Base-by-base conservation (phyloP, 495 filamentous ascomycete species). In the Massariosphaeria phaeospora region DNA sequence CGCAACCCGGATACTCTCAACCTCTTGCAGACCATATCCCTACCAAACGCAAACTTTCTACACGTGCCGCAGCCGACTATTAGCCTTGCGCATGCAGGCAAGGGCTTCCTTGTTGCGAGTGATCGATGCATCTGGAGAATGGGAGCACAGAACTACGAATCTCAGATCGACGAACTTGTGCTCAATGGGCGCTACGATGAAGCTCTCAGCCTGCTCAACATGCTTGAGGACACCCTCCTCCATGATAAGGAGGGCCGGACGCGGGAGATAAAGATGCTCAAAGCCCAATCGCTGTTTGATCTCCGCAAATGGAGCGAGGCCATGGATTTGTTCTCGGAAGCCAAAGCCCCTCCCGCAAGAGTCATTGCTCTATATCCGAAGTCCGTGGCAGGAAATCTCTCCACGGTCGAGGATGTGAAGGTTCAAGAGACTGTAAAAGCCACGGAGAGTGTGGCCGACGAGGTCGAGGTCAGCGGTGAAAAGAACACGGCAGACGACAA, bases 51-150 rank as follows among this genome's bases (percentile, higher is more conserved):
- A 0, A 85, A 77, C 30, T 80, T 85, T 47, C 70, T 99, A 43
- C 89, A 96, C 64, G 91, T 97, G n/a, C 89, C 89, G 0, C 90
- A 93, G 50, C 89, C 94, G 1, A 96, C 87, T 36, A 86, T 90
- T 53, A 94, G 89, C 52, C 75, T 99, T 21, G 85, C 89, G 0
- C 93, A 97, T 69, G 90, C 90, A 0, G 93, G 89, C 0, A 97
- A 96, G 69, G 88, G 89, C 0, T 97, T 97, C 61, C 78, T 96
- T 45, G 89, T 96, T 15, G 77, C 82, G 6, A 95, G 90, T 59
- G 90, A 96, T 27, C 78, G 91, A 13, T 84, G 75, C 18, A 86
- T 99, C 26, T 99, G 94, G 94, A 83, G 90, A 43, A 96, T 97
- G 93, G 85, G 84, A 39, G 84, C 90, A n/a, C 78, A 87, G 36